Percentiles rank a stretch among this genome's conserved stretches.
Conservation (phyloP, 2,329 filamentous ascomycete species). For the Arthrobotrys sinensis region DNA sequence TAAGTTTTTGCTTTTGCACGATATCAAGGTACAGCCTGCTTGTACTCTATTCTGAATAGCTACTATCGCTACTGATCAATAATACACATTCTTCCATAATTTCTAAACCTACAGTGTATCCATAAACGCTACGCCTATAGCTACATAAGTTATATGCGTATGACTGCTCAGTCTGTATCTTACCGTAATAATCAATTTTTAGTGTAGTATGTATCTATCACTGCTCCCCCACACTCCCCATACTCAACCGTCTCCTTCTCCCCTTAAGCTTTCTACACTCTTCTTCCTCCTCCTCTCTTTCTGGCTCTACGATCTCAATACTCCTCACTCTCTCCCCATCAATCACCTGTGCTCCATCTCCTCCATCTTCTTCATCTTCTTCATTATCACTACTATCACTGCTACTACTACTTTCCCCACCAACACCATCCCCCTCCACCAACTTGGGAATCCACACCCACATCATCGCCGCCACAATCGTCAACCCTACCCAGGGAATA, state of each 20-base stretch:
- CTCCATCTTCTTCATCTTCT: constrained; percentile 12
- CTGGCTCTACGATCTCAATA: constrained; percentile 11
- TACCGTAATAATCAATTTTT: neutral
- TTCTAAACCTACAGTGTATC: constrained; percentile 1
- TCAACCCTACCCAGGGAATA: constrained; percentile 47
- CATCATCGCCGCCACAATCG: constrained; percentile 30
- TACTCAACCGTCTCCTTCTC: constrained; percentile 39
- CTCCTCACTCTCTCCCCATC: constrained; percentile 5
- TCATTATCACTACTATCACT: constrained; percentile 19
- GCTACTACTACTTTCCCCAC: constrained; percentile 25
- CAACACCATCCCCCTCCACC: constrained; percentile 33
- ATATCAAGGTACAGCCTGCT: neutral
- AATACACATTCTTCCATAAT: neutral
- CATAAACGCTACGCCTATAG: neutral
- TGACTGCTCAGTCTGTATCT: constrained; percentile 19
- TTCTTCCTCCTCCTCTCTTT: constrained; percentile 23
- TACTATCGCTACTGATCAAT: neutral
- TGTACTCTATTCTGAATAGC: constrained; percentile 17
- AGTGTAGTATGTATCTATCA: neutral
- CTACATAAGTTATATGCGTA: neutral
- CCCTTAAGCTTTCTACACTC: constrained; percentile 7
- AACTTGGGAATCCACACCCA: constrained; percentile 55
- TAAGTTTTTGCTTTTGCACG: neutral
- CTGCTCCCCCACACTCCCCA: constrained; percentile 45
- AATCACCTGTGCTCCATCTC: neutral